phyloP scores from a whole-genome alignment of 2,329 filamentous ascomycete species.

The Tetracladium maxilliforme region DNA sequence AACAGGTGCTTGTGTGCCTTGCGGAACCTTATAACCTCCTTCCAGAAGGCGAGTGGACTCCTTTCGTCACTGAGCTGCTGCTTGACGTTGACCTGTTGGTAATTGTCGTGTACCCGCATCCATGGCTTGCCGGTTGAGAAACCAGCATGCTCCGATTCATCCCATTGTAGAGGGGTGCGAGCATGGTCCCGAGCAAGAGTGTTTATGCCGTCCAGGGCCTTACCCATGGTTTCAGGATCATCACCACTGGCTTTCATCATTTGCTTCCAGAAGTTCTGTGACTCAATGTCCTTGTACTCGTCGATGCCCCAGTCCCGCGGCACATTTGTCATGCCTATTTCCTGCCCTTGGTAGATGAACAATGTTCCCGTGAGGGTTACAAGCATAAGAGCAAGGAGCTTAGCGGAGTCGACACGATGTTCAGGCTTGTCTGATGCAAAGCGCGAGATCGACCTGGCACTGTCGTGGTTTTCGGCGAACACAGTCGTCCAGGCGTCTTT shows the following conservation, averaged over 20 bases:
- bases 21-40: slow-evolving; percentile 10
- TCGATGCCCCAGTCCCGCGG: slow-evolving; percentile 31
- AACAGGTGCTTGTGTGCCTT: slow-evolving; percentile 8
- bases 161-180: slow-evolving; percentile 57
- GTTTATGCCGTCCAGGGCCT: slow-evolving; percentile 28
- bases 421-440: slow-evolving; percentile 58
- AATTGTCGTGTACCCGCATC: slow-evolving; percentile 44
- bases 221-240: slow-evolving; percentile 19
- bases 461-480: slow-evolving; percentile 51
- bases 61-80: slow-evolving; percentile 9
- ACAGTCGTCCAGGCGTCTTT: slow-evolving; percentile 41
- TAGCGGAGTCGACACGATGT: slow-evolving; percentile 44
- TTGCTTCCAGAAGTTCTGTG: slow-evolving; percentile 31
- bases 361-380: slow-evolving; percentile 31
- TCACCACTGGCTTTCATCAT: no score
- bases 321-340: slow-evolving; percentile 38
- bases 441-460: slow-evolving; percentile 37
- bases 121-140: slow-evolving; percentile 44
- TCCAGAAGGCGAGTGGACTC: slow-evolving; percentile 13
- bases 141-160: slow-evolving; percentile 35
- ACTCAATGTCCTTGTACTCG: slow-evolving; percentile 32
- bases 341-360: slow-evolving; percentile 41
- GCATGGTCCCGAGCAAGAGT: slow-evolving; percentile 50
- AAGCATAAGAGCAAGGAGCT: slow-evolving; percentile 31
- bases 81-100: slow-evolving; percentile 38